Evolutionary conservation across 192 early-diverging fungal species (phyloP).

Genomic region (Mycoemilia scoparia): DNA sequence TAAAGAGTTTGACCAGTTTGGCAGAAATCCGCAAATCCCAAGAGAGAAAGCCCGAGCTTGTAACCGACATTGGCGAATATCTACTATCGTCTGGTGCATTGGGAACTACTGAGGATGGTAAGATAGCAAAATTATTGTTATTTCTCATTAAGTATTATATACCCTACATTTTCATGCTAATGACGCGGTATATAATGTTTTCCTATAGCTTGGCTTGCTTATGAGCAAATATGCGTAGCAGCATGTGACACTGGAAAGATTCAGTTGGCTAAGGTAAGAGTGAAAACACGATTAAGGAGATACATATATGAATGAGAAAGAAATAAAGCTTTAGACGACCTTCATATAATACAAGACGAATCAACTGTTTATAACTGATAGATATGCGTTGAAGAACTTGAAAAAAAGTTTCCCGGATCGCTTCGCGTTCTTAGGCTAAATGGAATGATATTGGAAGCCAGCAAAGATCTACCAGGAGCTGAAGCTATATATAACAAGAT

Average conservation of each 20-base stretch:
- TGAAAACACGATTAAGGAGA: constrained; percentile 34
- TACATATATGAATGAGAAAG: constrained; percentile 22
- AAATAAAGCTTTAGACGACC: neutral
- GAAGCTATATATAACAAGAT: constrained; percentile 52
- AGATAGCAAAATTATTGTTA: too few relatives aligned
- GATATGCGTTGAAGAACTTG: constrained; percentile 38
- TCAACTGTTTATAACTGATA: too few relatives aligned
- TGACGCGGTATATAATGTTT: neutral
- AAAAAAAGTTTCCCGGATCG: constrained; percentile 44
- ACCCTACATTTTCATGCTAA: too few relatives aligned
- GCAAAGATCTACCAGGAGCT: constrained; percentile 50
- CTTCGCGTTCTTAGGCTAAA: constrained; percentile 50
- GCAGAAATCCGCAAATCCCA: too few relatives aligned
- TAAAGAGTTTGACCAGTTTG: too few relatives aligned
- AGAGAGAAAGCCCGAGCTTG: too few relatives aligned
- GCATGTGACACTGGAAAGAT: constrained; percentile 62
- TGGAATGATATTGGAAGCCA: constrained; percentile 65
- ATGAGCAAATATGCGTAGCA: constrained; percentile 45
- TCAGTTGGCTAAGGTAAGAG: constrained; percentile 30
- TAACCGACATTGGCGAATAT: too few relatives aligned
- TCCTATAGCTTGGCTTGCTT: constrained; percentile 18
- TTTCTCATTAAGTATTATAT: too few relatives aligned
- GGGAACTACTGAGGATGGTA: too few relatives aligned
- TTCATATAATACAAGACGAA: neutral
- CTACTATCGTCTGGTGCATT: too few relatives aligned